These are phyloP conservation scores for Trametes polyzona DNA, from an alignment of 1,284 basidiomycete genomes.

Conservation along the genomic window DNA sequence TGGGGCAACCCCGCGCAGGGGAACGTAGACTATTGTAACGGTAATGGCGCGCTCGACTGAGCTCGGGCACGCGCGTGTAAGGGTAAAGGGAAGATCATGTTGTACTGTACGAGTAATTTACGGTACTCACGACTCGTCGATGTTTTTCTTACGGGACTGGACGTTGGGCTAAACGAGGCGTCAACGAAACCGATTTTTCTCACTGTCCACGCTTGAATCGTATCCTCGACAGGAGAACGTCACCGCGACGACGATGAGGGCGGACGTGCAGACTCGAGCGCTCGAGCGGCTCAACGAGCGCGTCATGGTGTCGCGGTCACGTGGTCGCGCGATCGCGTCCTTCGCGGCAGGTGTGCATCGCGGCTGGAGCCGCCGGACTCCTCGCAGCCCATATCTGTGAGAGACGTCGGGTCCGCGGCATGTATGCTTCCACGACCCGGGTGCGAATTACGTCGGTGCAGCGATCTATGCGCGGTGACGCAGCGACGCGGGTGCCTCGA, in stretches of 20 bases:
- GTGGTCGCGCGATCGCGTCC: neutral
- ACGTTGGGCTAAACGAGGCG: too few species aligned
- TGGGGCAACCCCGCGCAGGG: conserved; percentile 55
- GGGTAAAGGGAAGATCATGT: neutral
- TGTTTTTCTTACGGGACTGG: neutral
- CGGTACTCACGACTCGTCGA: neutral
- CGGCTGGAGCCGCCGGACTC: too few species aligned
- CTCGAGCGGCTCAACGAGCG: too few species aligned
- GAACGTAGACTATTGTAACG: conserved; percentile 63
- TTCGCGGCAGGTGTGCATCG: neutral
- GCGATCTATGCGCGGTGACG: neutral
- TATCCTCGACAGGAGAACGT: too few species aligned
- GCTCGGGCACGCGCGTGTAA: neutral
- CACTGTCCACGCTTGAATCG: too few species aligned
- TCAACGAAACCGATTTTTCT: too few species aligned
- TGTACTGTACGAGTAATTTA: neutral
- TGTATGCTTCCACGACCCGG: neutral
- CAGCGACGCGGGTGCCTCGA: too few species aligned
- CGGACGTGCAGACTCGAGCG: too few species aligned
- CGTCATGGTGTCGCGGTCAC: conserved; percentile 2
- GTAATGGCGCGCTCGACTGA: conserved; percentile 51
- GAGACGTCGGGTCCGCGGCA: neutral
- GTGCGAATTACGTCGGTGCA: neutral
- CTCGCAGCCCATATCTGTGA: neutral
- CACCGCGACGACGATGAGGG: too few species aligned